These are phyloP conservation scores for Globisporangium recalcitrans DNA, from an alignment of 352 stramenopile genomes.

Conservation along the genomic window DNA sequence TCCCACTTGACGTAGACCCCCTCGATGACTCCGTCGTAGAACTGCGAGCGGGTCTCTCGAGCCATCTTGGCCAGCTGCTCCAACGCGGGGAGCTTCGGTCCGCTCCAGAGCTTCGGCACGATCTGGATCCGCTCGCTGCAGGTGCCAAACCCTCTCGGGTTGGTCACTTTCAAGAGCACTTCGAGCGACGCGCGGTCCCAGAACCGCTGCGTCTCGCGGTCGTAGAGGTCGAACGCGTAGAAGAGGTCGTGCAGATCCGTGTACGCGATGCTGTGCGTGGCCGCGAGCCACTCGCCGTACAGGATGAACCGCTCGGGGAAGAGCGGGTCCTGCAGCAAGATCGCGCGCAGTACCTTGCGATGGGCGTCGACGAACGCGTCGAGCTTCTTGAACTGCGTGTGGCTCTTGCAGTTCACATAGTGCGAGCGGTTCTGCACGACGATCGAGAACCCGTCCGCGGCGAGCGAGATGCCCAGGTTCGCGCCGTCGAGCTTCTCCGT, in stretches of 20 bases:
- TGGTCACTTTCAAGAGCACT: constrained; percentile 22
- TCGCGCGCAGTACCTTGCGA: constrained; percentile 28
- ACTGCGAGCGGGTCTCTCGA: constrained; percentile 31
- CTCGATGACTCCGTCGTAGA: constrained; percentile 44
- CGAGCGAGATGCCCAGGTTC: constrained; percentile 77
- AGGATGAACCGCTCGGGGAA: constrained; percentile 69
- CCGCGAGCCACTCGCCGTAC: constrained; percentile 80
- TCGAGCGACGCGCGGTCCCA: constrained; percentile 31
- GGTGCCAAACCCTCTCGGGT: neutral
- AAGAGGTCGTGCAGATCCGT: constrained; percentile 53
- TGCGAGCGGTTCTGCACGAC: constrained; percentile 79
- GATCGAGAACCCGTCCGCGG: constrained; percentile 33
- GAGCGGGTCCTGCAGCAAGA: constrained; percentile 43
- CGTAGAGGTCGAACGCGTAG: constrained; percentile 81
- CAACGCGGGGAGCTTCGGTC: constrained; percentile 20
- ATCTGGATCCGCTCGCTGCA: constrained; percentile 26
- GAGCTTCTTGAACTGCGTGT: constrained; percentile 63
- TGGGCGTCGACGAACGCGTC: constrained; percentile 51
- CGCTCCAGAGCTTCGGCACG: constrained; percentile 39
- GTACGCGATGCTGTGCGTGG: constrained; percentile 82
- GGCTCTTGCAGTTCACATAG: constrained; percentile 45
- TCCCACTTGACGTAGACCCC: constrained; percentile 64
- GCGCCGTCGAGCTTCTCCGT: constrained; percentile 86
- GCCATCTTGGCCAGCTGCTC: constrained; percentile 36
- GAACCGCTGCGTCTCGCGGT: constrained; percentile 46